Evolutionary conservation across 495 filamentous ascomycete species (phyloP).

Genomic region (Trichoderma parareesei): DNA sequence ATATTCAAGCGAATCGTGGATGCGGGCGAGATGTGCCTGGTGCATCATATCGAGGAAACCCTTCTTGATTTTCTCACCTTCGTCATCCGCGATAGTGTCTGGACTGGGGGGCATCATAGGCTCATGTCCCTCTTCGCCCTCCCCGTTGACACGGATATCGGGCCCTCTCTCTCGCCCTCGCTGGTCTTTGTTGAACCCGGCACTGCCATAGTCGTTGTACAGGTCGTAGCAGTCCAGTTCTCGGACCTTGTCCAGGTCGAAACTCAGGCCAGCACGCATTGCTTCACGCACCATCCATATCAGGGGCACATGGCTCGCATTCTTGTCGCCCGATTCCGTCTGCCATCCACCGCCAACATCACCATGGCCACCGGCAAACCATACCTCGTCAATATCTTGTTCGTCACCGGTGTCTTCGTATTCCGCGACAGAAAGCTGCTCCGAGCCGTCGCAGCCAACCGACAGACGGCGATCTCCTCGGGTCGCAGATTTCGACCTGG

Average conservation of each 20-base stretch:
- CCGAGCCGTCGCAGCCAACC: constrained; percentile 5
- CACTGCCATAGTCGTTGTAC: constrained; percentile 51
- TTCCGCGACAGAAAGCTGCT: constrained; percentile 30
- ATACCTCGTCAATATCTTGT: constrained; percentile 75
- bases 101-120: background rate
- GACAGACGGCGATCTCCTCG: background rate
- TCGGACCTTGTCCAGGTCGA: constrained; percentile 60
- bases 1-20: constrained; percentile 71
- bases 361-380: constrained; percentile 77
- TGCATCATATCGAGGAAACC: constrained; percentile 46
- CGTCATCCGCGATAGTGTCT: constrained; percentile 7
- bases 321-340: constrained; percentile 43
- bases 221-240: constrained; percentile 52
- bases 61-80: background rate
- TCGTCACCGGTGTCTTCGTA: constrained; percentile 46
- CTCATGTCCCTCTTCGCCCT: background rate
- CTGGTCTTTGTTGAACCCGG: constrained; percentile 34
- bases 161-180: background rate
- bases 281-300: constrained; percentile 84
- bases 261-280: constrained; percentile 60
- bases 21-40: constrained; percentile 50
- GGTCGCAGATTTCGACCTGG: constrained; percentile 23
- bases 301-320: constrained; percentile 67
- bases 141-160: background rate
- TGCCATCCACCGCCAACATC: constrained; percentile 86